Conservation (phyloP, 371 early-diverging fungal genomes). For the Circinella minor region DNA sequence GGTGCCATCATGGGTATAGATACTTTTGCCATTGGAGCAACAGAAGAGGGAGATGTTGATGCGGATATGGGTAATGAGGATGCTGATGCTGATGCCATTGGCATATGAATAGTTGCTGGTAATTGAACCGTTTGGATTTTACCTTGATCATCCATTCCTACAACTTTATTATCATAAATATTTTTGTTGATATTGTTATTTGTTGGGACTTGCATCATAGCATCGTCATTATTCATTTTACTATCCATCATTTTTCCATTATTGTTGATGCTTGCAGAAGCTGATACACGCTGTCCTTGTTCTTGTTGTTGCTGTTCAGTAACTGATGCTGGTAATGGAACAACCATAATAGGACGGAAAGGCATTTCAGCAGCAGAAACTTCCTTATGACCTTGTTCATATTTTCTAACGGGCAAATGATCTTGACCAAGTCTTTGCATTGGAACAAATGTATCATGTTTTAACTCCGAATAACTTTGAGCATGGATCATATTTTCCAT, state of each 20-base stretch:
- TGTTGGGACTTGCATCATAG: background rate
- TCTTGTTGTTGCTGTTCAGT: background rate
- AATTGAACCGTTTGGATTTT: background rate
- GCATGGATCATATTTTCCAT: slow-evolving; percentile 8
- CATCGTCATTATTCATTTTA: background rate
- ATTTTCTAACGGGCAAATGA: background rate
- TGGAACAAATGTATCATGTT: slow-evolving; percentile 6
- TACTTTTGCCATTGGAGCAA: background rate
- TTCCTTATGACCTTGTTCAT: background rate
- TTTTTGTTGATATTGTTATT: background rate
- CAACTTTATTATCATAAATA: background rate
- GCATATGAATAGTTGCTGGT: background rate
- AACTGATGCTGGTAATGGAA: background rate
- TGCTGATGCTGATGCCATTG: background rate
- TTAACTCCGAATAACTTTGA: slow-evolving; percentile 12
- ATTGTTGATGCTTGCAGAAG: background rate
- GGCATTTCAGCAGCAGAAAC: background rate
- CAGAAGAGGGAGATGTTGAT: no score
- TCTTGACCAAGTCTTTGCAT: slow-evolving; percentile 10
- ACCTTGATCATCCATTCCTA: slow-evolving; percentile 9
- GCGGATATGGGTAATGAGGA: background rate
- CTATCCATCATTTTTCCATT: slow-evolving; percentile 1
- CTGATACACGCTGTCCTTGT: background rate
- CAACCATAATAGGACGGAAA: slow-evolving; percentile 4
- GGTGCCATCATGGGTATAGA: background rate